Percentiles rank a stretch among this genome's conserved stretches.
Conservation (phyloP, 83 land plant genomes). For the Isoetes engelmannii region DNA sequence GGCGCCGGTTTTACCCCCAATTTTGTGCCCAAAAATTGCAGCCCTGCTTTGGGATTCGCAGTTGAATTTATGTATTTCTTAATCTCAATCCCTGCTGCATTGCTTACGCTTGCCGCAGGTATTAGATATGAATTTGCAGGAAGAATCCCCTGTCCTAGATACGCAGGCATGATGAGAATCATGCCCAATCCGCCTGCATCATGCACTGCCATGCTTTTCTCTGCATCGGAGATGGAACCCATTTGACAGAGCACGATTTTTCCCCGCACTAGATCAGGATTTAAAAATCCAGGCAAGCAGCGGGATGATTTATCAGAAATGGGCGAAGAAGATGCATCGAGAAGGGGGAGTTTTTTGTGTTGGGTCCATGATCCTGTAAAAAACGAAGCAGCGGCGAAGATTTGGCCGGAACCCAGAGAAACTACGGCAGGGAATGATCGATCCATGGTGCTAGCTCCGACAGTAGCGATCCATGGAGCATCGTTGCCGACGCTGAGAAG, state of each 20-base stretch:
- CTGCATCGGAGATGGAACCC: not conserved
- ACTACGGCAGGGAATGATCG: not conserved
- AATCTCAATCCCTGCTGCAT: not conserved
- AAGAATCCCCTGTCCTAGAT: not conserved
- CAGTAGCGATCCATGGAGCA: slow-evolving; percentile 13
- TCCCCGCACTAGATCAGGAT: not conserved
- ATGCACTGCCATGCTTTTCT: not conserved
- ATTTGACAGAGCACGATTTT: slow-evolving; percentile 9
- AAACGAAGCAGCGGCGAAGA: not conserved
- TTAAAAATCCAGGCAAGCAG: not conserved
- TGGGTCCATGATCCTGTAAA: not conserved
- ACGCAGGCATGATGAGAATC: not conserved
- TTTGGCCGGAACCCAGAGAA: not conserved
- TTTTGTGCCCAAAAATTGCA: slow-evolving; percentile 40
- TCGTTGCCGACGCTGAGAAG: not conserved
- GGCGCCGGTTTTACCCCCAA: slow-evolving; percentile 64
- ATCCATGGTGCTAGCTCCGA: slow-evolving; percentile 17
- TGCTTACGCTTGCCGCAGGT: not conserved
- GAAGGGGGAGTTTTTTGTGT: not conserved
- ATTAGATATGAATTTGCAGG: not conserved
- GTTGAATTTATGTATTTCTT: slow-evolving; percentile 1
- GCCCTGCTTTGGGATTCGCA: slow-evolving; percentile 35
- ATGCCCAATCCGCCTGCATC: slow-evolving; percentile 10
- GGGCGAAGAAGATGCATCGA: slow-evolving; percentile 5
- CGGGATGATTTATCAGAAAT: not conserved